These are phyloP conservation scores for Alternaria sp. DNA, from an alignment of 2,329 filamentous ascomycete genomes.

Conservation along the genomic window DNA sequence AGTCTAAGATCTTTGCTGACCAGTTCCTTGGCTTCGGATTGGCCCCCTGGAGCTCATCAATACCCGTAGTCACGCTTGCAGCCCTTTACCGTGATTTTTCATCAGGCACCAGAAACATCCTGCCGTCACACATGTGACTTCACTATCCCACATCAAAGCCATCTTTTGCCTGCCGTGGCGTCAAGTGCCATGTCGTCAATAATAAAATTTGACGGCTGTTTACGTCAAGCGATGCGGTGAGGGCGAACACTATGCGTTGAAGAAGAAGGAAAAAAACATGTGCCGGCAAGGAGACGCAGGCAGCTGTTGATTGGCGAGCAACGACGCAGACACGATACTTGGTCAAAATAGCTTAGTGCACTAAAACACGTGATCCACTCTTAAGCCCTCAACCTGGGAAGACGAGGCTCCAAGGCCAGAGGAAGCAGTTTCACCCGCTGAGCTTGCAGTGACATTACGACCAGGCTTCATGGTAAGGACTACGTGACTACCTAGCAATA, in stretches of 20 bases:
- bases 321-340: not conserved
- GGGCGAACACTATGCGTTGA: not conserved
- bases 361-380: not conserved
- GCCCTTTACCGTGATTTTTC: conserved; percentile 3
- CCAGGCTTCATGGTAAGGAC: not conserved
- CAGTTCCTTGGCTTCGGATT: conserved; percentile 16
- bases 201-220: not conserved
- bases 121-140: conserved; percentile 11
- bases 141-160: conserved; percentile 3
- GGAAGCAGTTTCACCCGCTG: not conserved
- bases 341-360: not conserved
- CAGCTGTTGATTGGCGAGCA: conserved; percentile 2
- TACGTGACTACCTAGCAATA: not conserved
- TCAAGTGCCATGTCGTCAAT: conserved; percentile 4
- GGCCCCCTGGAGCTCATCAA: conserved; percentile 3
- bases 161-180: conserved; percentile 14
- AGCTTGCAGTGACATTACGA: not conserved
- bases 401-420: not conserved
- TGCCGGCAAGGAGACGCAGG: not conserved
- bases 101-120: conserved; percentile 15
- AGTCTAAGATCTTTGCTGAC: conserved; percentile 14
- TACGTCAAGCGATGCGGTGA: conserved; percentile 15
- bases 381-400: not conserved
- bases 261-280: conserved; percentile 7
- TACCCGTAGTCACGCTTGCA: conserved; percentile 9